A percentile compares a stretch with the other conserved stretches of the same genome.
These are phyloP conservation scores for Dalbergia cochinchinensis DNA, from an alignment of 306 rosid species.

Conservation along the genomic window DNA sequence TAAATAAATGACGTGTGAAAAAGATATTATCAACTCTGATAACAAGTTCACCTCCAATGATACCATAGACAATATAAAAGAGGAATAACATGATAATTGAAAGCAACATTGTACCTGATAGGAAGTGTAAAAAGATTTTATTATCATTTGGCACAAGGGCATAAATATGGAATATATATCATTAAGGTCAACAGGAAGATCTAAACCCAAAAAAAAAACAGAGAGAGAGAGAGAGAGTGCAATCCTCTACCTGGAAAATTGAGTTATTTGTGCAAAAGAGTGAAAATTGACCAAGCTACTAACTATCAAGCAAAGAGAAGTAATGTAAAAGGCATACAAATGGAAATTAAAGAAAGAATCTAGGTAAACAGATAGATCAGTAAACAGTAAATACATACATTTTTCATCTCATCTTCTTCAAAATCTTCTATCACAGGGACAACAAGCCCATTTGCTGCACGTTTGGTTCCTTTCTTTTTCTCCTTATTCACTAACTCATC, in stretches of 20 bases:
- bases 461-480: conserved; percentile 75
- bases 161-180: not conserved
- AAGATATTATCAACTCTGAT: not conserved
- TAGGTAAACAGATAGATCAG: conserved; percentile 13
- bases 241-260: conserved; percentile 25
- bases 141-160: conserved; percentile 22
- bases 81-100: conserved; percentile 2
- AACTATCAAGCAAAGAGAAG: conserved; percentile 21
- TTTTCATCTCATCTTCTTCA: conserved; percentile 79
- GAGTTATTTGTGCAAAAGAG: conserved; percentile 20
- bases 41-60: conserved; percentile 22
- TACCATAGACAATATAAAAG: conserved; percentile 4
- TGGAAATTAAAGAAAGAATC: conserved; percentile 15
- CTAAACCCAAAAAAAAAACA: too few species aligned
- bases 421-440: conserved; percentile 81
- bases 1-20: conserved; percentile 38
- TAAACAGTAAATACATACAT: conserved; percentile 57
- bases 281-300: conserved; percentile 29
- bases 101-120: not conserved
- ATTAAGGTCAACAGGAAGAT: too few species aligned
- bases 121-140: not conserved
- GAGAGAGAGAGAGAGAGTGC: too few species aligned
- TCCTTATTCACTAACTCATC: conserved; percentile 73
- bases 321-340: not conserved
- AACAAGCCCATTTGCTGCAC: conserved; percentile 61